phyloP scores from a whole-genome alignment of 768 basidiomycete species.

The Pulveroboletus sp. region DNA sequence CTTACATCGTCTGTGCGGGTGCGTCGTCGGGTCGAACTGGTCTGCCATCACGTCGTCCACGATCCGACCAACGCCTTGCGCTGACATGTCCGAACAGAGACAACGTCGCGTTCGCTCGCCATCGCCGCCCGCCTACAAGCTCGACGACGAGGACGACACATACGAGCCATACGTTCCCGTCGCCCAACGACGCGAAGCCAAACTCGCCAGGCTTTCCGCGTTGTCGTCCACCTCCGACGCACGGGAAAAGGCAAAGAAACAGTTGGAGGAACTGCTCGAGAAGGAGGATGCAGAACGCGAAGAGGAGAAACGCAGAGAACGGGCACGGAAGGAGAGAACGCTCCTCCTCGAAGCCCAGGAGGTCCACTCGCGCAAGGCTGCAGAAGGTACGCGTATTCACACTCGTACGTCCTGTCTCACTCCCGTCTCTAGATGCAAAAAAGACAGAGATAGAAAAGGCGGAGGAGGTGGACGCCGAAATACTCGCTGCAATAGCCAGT shows the following conservation, averaged over 20 bases:
- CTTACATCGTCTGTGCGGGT: conserved; percentile 73
- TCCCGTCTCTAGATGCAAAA: conserved; percentile 58
- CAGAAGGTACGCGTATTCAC: conserved; percentile 56
- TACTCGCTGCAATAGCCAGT: conserved; percentile 88
- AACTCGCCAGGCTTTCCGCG: conserved; percentile 71
- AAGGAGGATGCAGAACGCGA: conserved; percentile 75
- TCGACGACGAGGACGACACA: conserved; percentile 58
- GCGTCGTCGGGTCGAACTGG: conserved; percentile 55
- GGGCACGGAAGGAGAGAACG: conserved; percentile 79
- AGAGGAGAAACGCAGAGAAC: conserved; percentile 73
- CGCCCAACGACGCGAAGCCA: conserved; percentile 77
- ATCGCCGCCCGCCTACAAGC: conserved; percentile 54
- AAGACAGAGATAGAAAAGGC: conserved; percentile 86
- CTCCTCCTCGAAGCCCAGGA: conserved; percentile 93
- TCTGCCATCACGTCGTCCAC: conserved; percentile 19
- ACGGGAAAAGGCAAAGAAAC: conserved; percentile 44
- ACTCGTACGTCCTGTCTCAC: conserved; percentile 15
- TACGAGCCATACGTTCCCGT: conserved; percentile 90
- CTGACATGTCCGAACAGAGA: conserved; percentile 37
- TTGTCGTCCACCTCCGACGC: conserved; percentile 51
- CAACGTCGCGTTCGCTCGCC: conserved; percentile 55
- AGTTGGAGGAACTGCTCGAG: conserved; percentile 58
- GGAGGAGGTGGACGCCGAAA: conserved; percentile 87
- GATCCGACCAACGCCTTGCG: neutral
- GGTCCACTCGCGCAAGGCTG: conserved; percentile 80